Evolutionary conservation across 768 basidiomycete genomes (phyloP).

Genomic region (Mycena polygramma): DNA sequence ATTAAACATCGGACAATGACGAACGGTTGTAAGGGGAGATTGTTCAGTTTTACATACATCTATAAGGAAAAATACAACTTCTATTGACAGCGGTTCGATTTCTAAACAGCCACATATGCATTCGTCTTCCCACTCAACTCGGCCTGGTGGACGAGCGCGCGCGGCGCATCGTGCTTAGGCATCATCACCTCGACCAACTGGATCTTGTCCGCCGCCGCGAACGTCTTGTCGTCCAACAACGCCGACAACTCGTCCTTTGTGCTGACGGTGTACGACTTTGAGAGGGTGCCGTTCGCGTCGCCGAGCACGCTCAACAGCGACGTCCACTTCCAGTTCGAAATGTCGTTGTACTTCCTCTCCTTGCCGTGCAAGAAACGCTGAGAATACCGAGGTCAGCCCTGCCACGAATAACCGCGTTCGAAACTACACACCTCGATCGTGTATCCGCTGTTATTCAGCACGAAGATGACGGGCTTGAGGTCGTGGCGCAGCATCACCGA

Average conservation of each 20-base stretch:
- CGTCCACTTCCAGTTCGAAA: slow-evolving; percentile 84
- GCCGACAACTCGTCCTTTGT: slow-evolving; percentile 76
- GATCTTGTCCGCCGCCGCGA: slow-evolving; percentile 74
- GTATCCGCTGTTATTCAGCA: slow-evolving; percentile 87
- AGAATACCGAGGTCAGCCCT: background rate
- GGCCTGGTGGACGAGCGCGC: slow-evolving; percentile 67
- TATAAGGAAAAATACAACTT: background rate
- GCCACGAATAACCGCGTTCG: too few species aligned
- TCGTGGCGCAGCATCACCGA: slow-evolving; percentile 84
- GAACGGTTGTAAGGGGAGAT: too few species aligned
- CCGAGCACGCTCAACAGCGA: slow-evolving; percentile 72
- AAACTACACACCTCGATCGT: slow-evolving; percentile 81
- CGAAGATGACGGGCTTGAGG: slow-evolving; percentile 86
- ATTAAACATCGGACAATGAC: too few species aligned
- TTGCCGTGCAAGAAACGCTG: slow-evolving; percentile 55
- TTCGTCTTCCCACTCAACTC: slow-evolving; percentile 68
- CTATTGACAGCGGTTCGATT: background rate
- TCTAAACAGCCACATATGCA: slow-evolving; percentile 48
- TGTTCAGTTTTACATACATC: slow-evolving; percentile 3
- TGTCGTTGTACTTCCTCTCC: slow-evolving; percentile 78
- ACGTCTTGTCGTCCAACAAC: slow-evolving; percentile 74
- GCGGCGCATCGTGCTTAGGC: slow-evolving; percentile 79
- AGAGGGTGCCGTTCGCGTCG: slow-evolving; percentile 61
- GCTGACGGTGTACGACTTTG: slow-evolving; percentile 74
- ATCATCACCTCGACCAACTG: slow-evolving; percentile 88